Evolutionary conservation across 352 stramenopile species (phyloP).

Genomic region (Phytophthora capsici): DNA sequence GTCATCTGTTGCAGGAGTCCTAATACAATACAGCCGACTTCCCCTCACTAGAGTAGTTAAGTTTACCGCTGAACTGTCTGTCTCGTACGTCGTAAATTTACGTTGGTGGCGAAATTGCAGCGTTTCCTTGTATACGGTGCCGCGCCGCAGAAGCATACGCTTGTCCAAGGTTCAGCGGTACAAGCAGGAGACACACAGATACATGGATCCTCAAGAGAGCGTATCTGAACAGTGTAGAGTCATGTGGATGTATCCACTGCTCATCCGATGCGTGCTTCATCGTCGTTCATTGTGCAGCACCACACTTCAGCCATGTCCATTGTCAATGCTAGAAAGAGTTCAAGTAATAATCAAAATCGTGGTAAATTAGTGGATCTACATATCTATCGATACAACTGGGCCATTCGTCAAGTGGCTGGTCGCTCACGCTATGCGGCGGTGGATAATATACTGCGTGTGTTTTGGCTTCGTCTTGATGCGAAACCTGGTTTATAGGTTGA

Average conservation of each 20-base stretch:
- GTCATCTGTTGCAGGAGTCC: too few species aligned
- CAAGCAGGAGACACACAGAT: conserved; percentile 31
- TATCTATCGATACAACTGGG: conserved; percentile 36
- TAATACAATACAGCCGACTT: too few species aligned
- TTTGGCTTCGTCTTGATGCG: conserved; percentile 8
- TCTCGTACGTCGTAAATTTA: too few species aligned
- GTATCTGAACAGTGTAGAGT: conserved; percentile 18
- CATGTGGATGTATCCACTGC: conserved; percentile 27
- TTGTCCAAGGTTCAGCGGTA: conserved; percentile 29
- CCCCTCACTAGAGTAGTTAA: too few species aligned
- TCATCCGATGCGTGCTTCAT: conserved; percentile 17
- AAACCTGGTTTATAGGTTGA: conserved; percentile 30
- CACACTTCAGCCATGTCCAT: background rate
- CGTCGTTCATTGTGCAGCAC: conserved; percentile 9
- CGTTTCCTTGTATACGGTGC: too few species aligned
- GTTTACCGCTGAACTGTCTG: too few species aligned
- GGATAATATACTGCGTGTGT: conserved; percentile 37
- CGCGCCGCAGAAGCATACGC: conserved; percentile 2
- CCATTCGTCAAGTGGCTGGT: conserved; percentile 9
- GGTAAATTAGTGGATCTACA: conserved; percentile 48
- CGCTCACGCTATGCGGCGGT: conserved; percentile 8
- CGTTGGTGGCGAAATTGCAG: too few species aligned
- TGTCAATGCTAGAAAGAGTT: conserved; percentile 9
- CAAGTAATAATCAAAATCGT: conserved; percentile 43
- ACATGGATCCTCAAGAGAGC: conserved; percentile 24